A percentile compares a stretch with the other conserved stretches of the same genome.
These are phyloP conservation scores for Clavispora vitiphila DNA, from an alignment of 805 yeast species.

Conservation along the genomic window DNA sequence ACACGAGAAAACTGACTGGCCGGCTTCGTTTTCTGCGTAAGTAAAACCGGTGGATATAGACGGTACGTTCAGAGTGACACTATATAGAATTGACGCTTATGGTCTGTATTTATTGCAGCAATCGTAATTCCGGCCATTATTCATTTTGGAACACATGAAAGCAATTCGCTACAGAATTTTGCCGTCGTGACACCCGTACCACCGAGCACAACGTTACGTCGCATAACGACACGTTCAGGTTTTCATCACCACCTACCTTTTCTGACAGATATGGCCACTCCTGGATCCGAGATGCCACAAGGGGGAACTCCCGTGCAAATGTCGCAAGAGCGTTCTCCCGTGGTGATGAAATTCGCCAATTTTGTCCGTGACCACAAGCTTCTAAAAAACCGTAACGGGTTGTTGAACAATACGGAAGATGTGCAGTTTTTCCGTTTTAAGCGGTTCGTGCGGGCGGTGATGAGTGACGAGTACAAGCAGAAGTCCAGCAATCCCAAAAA, in stretches of 20 bases:
- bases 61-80: too few species aligned
- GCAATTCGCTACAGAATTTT: too few species aligned
- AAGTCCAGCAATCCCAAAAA: slow-evolving; percentile 44
- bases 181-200: neutral
- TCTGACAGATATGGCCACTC: neutral
- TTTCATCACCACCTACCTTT: neutral
- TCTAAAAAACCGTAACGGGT: slow-evolving; percentile 80
- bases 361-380: slow-evolving; percentile 58
- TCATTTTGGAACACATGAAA: too few species aligned
- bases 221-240: neutral
- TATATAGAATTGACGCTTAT: too few species aligned
- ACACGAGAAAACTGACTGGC: neutral
- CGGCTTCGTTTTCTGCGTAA: neutral
- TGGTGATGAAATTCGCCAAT: slow-evolving; percentile 65
- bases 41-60: neutral
- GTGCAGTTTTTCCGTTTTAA: slow-evolving; percentile 84
- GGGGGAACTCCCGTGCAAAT: slow-evolving; percentile 13
- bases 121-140: too few species aligned
- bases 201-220: neutral
- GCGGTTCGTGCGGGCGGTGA: slow-evolving; percentile 73
- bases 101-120: too few species aligned
- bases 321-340: slow-evolving; percentile 35
- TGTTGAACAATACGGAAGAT: slow-evolving; percentile 60
- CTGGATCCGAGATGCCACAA: slow-evolving; percentile 1
- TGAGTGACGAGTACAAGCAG: slow-evolving; percentile 62